phyloP scores from a whole-genome alignment of 805 yeast species.

The Schwanniomyces pseudopolymorphus region DNA sequence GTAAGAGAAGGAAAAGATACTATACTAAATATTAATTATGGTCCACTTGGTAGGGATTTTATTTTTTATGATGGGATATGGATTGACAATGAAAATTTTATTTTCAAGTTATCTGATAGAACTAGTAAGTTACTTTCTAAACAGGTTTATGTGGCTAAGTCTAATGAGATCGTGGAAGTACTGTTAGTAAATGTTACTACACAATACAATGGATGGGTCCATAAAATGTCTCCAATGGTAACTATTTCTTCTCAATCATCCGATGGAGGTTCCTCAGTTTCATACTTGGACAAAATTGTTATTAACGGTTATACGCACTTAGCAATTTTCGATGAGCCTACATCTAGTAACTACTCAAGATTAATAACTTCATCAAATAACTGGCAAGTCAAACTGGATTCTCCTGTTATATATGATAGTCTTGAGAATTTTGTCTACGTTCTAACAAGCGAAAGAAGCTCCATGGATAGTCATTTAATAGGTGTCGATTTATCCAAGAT shows the following conservation, averaged over 20 bases:
- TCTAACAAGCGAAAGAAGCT: constrained; percentile 68
- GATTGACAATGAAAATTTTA: constrained; percentile 48
- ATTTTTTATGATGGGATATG: constrained; percentile 65
- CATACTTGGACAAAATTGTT: constrained; percentile 74
- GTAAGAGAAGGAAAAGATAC: constrained; percentile 18
- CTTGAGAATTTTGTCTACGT: constrained; percentile 51
- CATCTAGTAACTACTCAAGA: constrained; percentile 37
- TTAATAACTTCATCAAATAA: constrained; percentile 57
- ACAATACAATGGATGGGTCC: constrained; percentile 61
- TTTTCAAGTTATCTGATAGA: constrained; percentile 67
- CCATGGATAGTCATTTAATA: constrained; percentile 81
- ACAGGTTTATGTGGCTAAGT: constrained; percentile 39
- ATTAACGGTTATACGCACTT: constrained; percentile 63
- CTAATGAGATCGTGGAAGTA: constrained; percentile 28
- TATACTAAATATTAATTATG: constrained; percentile 8
- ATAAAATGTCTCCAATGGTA: constrained; percentile 31
- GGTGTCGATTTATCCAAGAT: constrained; percentile 54
- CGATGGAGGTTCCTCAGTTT: constrained; percentile 27
- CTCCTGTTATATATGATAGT: constrained; percentile 56
- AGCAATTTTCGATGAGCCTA: constrained; percentile 72
- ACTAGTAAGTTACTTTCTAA: constrained; percentile 54
- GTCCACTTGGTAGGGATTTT: constrained; percentile 38
- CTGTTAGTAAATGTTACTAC: constrained; percentile 29
- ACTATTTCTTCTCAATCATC: constrained; percentile 17
- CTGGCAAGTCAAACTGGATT: constrained; percentile 78